Base-by-base conservation (phyloP, 202 grass and related monocot genomes). In the Setaria italica region DNA sequence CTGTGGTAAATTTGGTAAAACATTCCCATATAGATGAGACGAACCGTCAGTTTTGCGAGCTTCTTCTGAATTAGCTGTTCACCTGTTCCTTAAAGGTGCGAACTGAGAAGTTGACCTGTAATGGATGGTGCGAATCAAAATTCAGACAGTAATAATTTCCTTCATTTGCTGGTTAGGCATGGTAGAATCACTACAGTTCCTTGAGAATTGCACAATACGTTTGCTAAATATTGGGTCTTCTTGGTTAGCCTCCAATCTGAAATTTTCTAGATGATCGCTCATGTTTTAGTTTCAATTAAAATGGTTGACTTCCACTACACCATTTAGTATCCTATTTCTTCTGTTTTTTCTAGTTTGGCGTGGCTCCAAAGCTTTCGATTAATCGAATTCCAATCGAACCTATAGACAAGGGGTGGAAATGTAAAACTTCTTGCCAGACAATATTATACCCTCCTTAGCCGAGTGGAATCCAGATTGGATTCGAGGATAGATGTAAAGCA, bases 401-500 rank as follows among this genome's bases (percentile, higher is more conserved):
- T 76, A 13, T 57, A 25, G 63, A 81, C 9, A 25, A 46, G 14
- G 20, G 63, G 32, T 48, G 30, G 7, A 41, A 49, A 48, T 32
- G 21, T 2, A 15, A 43, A 76, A n/a, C 30, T 57, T 75, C 19
- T 51, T 62, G 13, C 0, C 5, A 59, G 7, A 77, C 50, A 50
- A 78, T 57, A 46, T 10, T 25, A 47, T 33, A 53, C 57, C 34
- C 55, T 57, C 62, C 30, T 50, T 8, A 51, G 11, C 21, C 16
- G 15, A 6, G n/a, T 59, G 14, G 62, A 63, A 85, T 80, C 51
- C 73, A 47, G 19, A 47, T 72, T 88, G 56, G 67, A 83, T 49
- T 76, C 29, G 13, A 67, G 50, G 41, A 41, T 82, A 9, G 41
- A 62, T 70, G 54, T 16, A 73, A 79, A 66, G 59, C 20, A 34